Conservation (phyloP, 139 green algal genomes). For the Chlorella sp. region DNA sequence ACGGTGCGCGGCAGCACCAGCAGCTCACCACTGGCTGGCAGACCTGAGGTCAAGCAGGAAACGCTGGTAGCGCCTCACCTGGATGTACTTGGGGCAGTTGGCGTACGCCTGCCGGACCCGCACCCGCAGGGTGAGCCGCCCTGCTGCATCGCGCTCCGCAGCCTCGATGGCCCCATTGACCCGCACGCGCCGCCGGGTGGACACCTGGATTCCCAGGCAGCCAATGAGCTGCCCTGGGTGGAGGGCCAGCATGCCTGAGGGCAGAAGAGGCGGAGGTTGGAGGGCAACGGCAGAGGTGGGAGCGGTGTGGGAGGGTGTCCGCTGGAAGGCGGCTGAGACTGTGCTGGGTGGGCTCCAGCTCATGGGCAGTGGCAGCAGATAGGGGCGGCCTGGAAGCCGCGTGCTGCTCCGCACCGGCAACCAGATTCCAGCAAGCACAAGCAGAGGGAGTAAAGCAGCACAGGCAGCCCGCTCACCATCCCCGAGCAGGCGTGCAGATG, state of each 20-base stretch:
- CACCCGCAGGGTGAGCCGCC: background rate
- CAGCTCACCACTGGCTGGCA: background rate
- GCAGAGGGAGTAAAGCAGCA: too few relatives aligned
- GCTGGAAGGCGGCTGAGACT: too few relatives aligned
- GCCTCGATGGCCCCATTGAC: background rate
- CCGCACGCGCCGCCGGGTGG: background rate
- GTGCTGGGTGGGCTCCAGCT: too few relatives aligned
- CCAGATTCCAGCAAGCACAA: too few relatives aligned
- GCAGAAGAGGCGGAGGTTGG: too few relatives aligned
- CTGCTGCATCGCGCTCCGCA: background rate
- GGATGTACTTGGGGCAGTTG: slow-evolving; percentile 63
- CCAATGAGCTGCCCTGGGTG: background rate
- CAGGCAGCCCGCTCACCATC: background rate
- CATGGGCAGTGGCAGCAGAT: too few relatives aligned
- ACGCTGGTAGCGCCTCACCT: background rate
- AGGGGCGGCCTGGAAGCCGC: too few relatives aligned
- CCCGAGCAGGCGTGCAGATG: background rate
- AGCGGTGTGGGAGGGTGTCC: too few relatives aligned
- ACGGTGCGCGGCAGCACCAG: too few relatives aligned
- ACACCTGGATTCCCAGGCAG: background rate
- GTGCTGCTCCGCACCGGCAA: too few relatives aligned
- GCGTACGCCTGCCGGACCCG: slow-evolving; percentile 37
- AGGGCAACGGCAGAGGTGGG: background rate
- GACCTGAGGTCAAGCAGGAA: too few relatives aligned
- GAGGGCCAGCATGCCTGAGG: background rate